These are phyloP conservation scores for Posidonia oceanica DNA, from an alignment of 116 monocot species.

Conservation along the genomic window DNA sequence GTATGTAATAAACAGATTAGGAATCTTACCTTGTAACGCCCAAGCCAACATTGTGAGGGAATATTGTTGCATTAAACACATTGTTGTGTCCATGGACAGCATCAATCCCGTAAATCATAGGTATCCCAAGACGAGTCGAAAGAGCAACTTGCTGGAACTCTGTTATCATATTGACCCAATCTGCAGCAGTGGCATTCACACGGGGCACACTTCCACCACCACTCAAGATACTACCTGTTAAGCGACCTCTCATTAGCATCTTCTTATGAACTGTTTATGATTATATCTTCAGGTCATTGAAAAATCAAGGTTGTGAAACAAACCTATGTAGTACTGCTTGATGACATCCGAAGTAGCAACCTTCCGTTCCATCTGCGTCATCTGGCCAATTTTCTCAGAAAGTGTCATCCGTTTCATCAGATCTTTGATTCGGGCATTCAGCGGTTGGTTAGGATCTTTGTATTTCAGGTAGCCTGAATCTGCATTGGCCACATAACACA, in stretches of 20 bases:
- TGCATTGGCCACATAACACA: too few species aligned
- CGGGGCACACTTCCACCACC: constrained; percentile 50
- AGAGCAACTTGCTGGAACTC: constrained; percentile 28
- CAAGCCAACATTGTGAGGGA: constrained; percentile 66
- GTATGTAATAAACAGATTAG: too few species aligned
- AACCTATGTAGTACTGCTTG: constrained; percentile 38
- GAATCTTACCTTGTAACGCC: constrained; percentile 43
- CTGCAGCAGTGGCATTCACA: constrained; percentile 23
- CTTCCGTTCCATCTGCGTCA: constrained; percentile 43
- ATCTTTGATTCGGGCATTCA: constrained; percentile 29
- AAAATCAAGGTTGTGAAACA: too few species aligned
- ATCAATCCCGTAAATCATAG: constrained; percentile 61
- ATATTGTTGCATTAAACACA: constrained; percentile 49
- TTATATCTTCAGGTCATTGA: too few species aligned
- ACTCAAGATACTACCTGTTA: constrained; percentile 47
- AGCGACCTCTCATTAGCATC: too few species aligned
- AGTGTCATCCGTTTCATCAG: constrained; percentile 41
- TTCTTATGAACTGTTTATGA: neutral
- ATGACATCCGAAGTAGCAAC: constrained; percentile 24
- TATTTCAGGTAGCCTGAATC: constrained; percentile 26
- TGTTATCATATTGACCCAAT: constrained; percentile 47
- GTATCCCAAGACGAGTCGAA: constrained; percentile 43
- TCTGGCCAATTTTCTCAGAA: constrained; percentile 58
- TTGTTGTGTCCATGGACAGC: constrained; percentile 68
- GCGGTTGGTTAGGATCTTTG: constrained; percentile 27